These are phyloP conservation scores for Tieghemiomyces parasiticus DNA, from an alignment of 192 early-diverging fungal species.

Conservation along the genomic window DNA sequence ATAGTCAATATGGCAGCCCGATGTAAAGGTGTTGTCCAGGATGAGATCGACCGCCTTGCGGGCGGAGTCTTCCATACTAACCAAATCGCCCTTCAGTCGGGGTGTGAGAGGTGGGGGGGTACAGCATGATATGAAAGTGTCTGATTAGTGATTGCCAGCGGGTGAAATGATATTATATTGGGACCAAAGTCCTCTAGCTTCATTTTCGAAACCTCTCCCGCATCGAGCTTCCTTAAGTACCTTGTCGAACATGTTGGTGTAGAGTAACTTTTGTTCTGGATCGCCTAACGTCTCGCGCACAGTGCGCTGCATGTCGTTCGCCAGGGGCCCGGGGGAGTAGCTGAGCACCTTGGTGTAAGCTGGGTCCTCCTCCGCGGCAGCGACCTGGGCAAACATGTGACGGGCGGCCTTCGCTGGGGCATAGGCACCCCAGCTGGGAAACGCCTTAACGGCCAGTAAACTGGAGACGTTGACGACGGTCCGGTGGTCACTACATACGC, in stretches of 20 bases:
- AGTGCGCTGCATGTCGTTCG: slow-evolving; percentile 63
- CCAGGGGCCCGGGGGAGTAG: slow-evolving; percentile 82
- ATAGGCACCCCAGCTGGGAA: slow-evolving; percentile 70
- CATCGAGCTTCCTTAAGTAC: slow-evolving; percentile 13
- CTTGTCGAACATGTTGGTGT: slow-evolving; percentile 42
- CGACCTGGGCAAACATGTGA: slow-evolving; percentile 51
- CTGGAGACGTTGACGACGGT: slow-evolving; percentile 69
- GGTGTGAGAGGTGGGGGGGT: neutral
- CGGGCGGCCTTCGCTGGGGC: slow-evolving; percentile 68
- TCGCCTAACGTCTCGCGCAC: slow-evolving; percentile 58
- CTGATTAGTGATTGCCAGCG: neutral
- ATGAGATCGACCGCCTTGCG: slow-evolving; percentile 42
- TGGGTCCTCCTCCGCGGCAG: slow-evolving; percentile 48
- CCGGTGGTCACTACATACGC: slow-evolving; percentile 12
- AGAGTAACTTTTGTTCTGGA: slow-evolving; percentile 40
- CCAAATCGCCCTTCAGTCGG: slow-evolving; percentile 34
- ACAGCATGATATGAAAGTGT: neutral
- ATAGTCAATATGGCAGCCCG: slow-evolving; percentile 54
- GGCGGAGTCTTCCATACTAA: slow-evolving; percentile 49
- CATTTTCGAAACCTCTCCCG: neutral
- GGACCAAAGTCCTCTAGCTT: too few relatives aligned
- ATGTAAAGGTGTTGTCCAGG: slow-evolving; percentile 34
- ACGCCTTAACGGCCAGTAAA: slow-evolving; percentile 53
- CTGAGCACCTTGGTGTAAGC: slow-evolving; percentile 45
- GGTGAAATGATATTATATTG: neutral